Base-by-base conservation (phyloP, 768 basidiomycete genomes). In the Kwoniella botswanensis region DNA sequence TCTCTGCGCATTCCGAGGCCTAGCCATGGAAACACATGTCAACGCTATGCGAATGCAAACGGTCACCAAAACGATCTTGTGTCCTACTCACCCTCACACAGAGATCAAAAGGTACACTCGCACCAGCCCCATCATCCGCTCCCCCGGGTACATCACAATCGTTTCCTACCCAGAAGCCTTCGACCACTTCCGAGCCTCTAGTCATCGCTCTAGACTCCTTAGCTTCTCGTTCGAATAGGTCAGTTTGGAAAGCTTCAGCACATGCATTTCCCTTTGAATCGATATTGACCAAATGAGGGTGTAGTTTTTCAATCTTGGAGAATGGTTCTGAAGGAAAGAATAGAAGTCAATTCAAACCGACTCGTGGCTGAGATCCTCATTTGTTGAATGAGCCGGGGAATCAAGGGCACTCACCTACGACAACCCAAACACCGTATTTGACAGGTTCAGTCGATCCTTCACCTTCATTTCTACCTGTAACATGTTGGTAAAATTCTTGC, bases 351-450 rank as follows among this genome's bases (percentile, higher is more conserved):
- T 35, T 9, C 10, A 58, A 35, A 58, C 24, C 21, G 22, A 15
- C 17, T 58, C 22, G 6, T 58, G 17, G 26, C 15, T 9, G 17
- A 52, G 50, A 21, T 52, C 11, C 3, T 52, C 17, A 17, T 17
- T 52, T 15, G 50, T 52, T 52, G 15, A 52, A 52, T 52, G 50
- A 17, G 21, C 21, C 50, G 6, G 55, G 18, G 21, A 24, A 56
- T 12, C 55, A n/a, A 24, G 18, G 13, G 7, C 10, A 76, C 76
- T 74, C 43, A 81, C 82, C 78, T n/a, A 77, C 73, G 1, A 84
- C 73, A 24, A 83, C 74, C 74, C 80, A 83, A 21, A 84, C 82
- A 24, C 78, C 82, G 68, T 84, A 84, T 44, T 76, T 67, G 58
- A 84, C 76, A 15, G 82, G 82, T 46, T 71, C 73, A 26, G 44